phyloP scores from a whole-genome alignment of 208 protist species.

The Trypanosoma lewisi region DNA sequence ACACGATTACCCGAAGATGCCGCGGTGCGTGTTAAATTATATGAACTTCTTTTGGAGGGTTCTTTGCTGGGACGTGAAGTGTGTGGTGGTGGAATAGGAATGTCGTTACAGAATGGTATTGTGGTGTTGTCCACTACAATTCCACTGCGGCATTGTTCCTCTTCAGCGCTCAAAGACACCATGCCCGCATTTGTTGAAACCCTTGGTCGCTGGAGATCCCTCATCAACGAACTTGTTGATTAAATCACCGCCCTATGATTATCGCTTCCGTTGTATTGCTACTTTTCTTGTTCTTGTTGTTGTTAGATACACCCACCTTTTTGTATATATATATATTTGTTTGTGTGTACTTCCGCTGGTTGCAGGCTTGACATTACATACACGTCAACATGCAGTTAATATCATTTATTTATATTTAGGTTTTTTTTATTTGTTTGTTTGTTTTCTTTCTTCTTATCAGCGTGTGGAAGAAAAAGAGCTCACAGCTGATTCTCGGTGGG shows the following conservation, averaged over 20 bases:
- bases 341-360: too few species aligned
- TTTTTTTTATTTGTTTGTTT: too few species aligned
- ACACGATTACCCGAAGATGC: conserved; percentile 47
- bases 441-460: too few species aligned
- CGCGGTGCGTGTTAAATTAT: conserved; percentile 57
- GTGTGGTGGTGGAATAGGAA: conserved; percentile 69
- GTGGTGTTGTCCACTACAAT: conserved; percentile 69
- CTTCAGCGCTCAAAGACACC: conserved; percentile 42
- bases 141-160: conserved; percentile 37
- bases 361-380: too few species aligned
- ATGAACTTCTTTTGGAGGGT: conserved; percentile 76
- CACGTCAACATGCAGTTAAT: too few species aligned
- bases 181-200: conserved; percentile 75
- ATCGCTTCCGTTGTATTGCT: not conserved
- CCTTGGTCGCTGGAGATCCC: conserved; percentile 55
- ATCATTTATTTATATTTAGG: too few species aligned
- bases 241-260: not conserved
- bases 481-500: too few species aligned
- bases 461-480: too few species aligned
- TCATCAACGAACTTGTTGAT: conserved; percentile 50
- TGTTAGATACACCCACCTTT: too few species aligned
- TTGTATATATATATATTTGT: too few species aligned
- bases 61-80: conserved; percentile 77
- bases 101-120: conserved; percentile 58
- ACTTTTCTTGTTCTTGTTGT: conserved; percentile 3